phyloP scores from a whole-genome alignment of 2,329 filamentous ascomycete species.

The Paraconiothyrium brasiliense region DNA sequence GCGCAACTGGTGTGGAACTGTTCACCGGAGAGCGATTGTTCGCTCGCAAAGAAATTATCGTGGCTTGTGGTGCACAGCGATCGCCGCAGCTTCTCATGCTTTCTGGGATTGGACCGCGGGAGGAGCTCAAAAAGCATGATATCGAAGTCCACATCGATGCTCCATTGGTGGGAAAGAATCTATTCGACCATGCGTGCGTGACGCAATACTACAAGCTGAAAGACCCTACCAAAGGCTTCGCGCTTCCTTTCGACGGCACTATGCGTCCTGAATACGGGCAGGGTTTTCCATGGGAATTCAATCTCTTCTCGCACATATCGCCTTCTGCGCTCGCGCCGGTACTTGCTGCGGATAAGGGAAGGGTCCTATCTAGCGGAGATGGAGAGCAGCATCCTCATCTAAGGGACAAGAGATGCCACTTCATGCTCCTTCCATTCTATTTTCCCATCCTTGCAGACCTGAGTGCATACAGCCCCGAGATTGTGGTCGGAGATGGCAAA shows the following conservation, averaged over 20 bases:
- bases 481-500: conserved; percentile 19
- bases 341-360: conserved; percentile 4
- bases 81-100: conserved; percentile 52
- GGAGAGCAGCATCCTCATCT: conserved; percentile 16
- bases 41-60: conserved; percentile 52
- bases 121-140: conserved; percentile 23
- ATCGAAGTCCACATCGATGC: conserved; percentile 28
- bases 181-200: conserved; percentile 29
- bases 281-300: conserved; percentile 28
- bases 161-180: conserved; percentile 37
- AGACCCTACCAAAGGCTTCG: conserved; percentile 28
- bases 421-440: conserved; percentile 26
- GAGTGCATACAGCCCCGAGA: conserved; percentile 15
- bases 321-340: conserved; percentile 12
- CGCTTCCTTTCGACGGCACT: conserved; percentile 24
- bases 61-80: conserved; percentile 50
- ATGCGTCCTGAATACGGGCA: conserved; percentile 29
- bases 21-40: conserved; percentile 27
- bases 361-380: neutral
- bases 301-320: conserved; percentile 25
- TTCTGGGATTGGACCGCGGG: conserved; percentile 46
- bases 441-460: conserved; percentile 18
- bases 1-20: conserved; percentile 43
- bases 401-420: conserved; percentile 24
- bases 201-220: conserved; percentile 29